phyloP scores from a whole-genome alignment of 2,329 filamentous ascomycete species.

The Neofusicoccum laricinum region DNA sequence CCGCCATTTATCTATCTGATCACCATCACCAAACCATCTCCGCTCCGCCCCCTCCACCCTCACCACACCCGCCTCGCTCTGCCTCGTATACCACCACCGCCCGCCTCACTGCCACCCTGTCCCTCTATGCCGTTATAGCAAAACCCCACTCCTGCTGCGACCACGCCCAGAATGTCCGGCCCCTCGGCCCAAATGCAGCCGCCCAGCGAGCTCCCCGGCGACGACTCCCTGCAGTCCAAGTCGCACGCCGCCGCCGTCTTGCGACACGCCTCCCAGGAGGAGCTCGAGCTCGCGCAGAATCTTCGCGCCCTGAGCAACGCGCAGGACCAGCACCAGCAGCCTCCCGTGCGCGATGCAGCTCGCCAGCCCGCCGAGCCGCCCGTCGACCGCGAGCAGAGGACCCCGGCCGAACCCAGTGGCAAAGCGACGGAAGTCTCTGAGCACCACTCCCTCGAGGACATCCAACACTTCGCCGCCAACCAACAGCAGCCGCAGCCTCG shows the following conservation, averaged over 20 bases:
- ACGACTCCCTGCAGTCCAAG: neutral
- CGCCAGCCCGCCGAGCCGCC: conserved; percentile 15
- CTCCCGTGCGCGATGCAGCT: conserved; percentile 19
- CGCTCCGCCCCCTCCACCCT: conserved; percentile 7
- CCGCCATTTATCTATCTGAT: conserved; percentile 15
- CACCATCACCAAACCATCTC: conserved; percentile 17
- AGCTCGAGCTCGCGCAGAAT: conserved; percentile 49
- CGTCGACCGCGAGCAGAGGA: neutral
- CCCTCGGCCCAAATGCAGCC: neutral
- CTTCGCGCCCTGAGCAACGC: conserved; percentile 45
- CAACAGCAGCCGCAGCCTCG: conserved; percentile 5
- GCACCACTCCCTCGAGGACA: conserved; percentile 41
- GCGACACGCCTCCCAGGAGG: conserved; percentile 46
- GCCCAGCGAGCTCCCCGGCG: neutral
- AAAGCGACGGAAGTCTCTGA: conserved; percentile 29
- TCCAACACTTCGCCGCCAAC: conserved; percentile 28
- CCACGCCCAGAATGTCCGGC: neutral
- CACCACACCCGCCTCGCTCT: neutral
- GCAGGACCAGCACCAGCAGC: conserved; percentile 28
- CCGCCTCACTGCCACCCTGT: neutral
- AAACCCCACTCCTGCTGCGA: neutral
- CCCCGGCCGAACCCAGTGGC: conserved; percentile 18
- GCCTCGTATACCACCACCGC: neutral
- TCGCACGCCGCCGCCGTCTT: conserved; percentile 24
- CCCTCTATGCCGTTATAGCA: conserved; percentile 6